phyloP scores from a whole-genome alignment of 257 asterid species.

The Solanum peruvianum region DNA sequence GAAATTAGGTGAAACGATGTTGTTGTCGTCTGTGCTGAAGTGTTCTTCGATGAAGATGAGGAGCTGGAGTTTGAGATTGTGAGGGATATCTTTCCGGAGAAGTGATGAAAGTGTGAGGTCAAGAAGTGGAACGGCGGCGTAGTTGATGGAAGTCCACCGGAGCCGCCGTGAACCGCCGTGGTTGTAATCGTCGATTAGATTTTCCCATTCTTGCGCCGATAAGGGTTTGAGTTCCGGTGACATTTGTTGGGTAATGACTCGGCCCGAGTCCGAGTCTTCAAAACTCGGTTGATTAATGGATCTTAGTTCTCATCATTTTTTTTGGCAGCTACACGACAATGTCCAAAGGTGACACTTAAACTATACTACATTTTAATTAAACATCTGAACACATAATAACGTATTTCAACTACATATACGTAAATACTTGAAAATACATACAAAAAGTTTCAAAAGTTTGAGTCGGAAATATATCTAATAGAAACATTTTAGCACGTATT shows the following conservation, averaged over 20 bases:
- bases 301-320: background rate
- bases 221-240: constrained; percentile 35
- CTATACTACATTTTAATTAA: accelerated
- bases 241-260: background rate
- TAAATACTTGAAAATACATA: background rate
- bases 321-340: background rate
- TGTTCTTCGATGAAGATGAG: constrained; percentile 66
- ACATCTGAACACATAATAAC: background rate
- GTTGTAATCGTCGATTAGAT: constrained; percentile 72
- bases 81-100: constrained; percentile 54
- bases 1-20: constrained; percentile 9
- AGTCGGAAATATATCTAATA: background rate
- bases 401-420: background rate
- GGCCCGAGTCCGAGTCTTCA: background rate
- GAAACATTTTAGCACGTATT: background rate
- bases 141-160: constrained; percentile 26
- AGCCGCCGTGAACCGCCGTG: constrained; percentile 36
- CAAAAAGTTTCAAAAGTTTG: background rate
- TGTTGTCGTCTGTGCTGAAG: background rate
- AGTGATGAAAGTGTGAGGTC: constrained; percentile 58
- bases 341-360: background rate
- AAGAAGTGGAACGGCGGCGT: constrained; percentile 26
- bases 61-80: constrained; percentile 55
- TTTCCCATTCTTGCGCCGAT: constrained; percentile 67
- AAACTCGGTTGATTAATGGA: background rate